Evolutionary conservation across 2,329 filamentous ascomycete genomes (phyloP).

Genomic region (Xylaria sp.): DNA sequence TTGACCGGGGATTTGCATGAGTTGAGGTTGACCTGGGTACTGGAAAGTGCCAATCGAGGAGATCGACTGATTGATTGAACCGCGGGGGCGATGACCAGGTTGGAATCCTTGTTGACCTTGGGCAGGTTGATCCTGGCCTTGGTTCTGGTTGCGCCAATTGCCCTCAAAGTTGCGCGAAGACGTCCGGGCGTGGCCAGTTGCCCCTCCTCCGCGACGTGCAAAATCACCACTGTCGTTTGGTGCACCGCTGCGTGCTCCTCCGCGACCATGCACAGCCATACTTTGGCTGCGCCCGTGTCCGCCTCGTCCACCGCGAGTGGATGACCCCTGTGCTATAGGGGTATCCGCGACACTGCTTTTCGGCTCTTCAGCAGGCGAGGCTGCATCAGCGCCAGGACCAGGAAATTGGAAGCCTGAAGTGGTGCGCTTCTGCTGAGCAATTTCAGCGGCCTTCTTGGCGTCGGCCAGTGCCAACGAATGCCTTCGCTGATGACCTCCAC

Average conservation of each 20-base stretch:
- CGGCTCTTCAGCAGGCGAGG: constrained; percentile 67
- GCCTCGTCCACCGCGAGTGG: constrained; percentile 65
- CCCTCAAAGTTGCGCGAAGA: constrained; percentile 95
- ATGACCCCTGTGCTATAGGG: constrained; percentile 54
- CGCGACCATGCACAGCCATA: constrained; percentile 81
- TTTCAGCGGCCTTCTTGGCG: constrained; percentile 95
- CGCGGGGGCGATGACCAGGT: constrained; percentile 87
- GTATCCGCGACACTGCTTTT: constrained; percentile 59
- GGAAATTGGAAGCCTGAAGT: constrained; percentile 96
- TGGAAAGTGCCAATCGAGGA: constrained; percentile 87
- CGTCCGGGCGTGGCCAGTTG: constrained; percentile 76
- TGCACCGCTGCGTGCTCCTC: constrained; percentile 73
- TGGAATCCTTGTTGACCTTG: constrained; percentile 79
- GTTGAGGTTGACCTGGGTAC: constrained; percentile 85
- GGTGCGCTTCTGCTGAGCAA: constrained; percentile 96
- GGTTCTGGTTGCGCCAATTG: constrained; percentile 91
- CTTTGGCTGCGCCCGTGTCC: constrained; percentile 85
- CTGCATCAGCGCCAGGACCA: constrained; percentile 70
- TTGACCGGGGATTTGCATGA: constrained; percentile 86
- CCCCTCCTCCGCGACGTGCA: constrained; percentile 76
- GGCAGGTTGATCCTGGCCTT: constrained; percentile 70
- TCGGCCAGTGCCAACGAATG: constrained; percentile 95
- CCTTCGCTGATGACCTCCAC: constrained; percentile 86
- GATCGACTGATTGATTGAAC: constrained; percentile 86
- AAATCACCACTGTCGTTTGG: constrained; percentile 70